Conservation (phyloP, 2,329 filamentous ascomycete species). For the Hansfordia pulvinata region DNA sequence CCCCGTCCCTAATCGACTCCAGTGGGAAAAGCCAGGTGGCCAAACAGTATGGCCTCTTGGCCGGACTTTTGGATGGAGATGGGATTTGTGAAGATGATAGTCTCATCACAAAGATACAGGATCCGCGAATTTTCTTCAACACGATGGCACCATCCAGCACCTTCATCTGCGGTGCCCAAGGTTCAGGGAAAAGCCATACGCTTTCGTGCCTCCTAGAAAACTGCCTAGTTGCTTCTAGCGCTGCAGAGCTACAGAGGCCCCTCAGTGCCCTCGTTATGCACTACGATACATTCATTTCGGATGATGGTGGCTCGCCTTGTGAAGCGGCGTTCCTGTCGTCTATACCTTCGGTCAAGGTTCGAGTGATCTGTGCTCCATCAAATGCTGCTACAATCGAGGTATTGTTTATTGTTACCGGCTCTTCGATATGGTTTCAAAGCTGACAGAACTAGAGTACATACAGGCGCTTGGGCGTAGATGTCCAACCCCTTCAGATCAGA, state of each 20-base stretch:
- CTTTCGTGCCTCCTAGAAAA: constrained; percentile 43
- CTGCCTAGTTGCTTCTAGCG: constrained; percentile 30
- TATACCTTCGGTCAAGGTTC: constrained; percentile 26
- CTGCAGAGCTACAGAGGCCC: constrained; percentile 32
- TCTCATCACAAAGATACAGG: no score
- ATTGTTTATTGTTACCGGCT: background rate
- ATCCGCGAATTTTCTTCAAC: constrained; percentile 29
- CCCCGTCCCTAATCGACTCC: no score
- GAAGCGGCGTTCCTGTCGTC: constrained; percentile 45
- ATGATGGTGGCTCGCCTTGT: constrained; percentile 33
- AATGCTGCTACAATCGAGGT: constrained; percentile 29
- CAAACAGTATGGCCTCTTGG: no score
- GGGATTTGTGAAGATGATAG: no score
- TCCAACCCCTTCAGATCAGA: constrained; percentile 36
- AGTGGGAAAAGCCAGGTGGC: no score
- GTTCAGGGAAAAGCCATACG: constrained; percentile 50
- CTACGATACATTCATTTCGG: constrained; percentile 42
- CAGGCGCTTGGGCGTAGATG: constrained; percentile 24
- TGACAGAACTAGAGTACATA: constrained; percentile 23
- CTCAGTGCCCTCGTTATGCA: constrained; percentile 52
- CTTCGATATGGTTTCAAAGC: background rate
- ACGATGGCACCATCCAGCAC: constrained; percentile 37
- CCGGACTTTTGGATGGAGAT: no score
- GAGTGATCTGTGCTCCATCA: constrained; percentile 39
- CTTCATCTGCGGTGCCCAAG: constrained; percentile 53